phyloP scores from a whole-genome alignment of 2,329 filamentous ascomycete genomes.

The Monilinia fructicola region DNA sequence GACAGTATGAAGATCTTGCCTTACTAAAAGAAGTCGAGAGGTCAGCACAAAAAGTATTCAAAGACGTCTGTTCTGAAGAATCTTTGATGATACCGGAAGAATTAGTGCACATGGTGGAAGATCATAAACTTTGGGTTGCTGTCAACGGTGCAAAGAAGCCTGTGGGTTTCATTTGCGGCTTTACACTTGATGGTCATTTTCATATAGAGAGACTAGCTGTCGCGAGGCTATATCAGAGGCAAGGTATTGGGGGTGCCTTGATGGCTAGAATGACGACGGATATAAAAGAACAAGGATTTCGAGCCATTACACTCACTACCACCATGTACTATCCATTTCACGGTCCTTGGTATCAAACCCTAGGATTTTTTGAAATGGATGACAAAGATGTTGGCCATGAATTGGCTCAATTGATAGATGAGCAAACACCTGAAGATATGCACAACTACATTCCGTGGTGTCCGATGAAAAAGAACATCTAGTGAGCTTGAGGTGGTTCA shows the following conservation, averaged over 20 bases:
- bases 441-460: constrained; percentile 1
- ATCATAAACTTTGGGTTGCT: constrained; percentile 38
- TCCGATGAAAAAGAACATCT: constrained; percentile 20
- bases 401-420: constrained; percentile 9
- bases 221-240: constrained; percentile 35
- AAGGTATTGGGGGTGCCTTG: constrained; percentile 37
- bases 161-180: constrained; percentile 37
- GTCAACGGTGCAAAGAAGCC: constrained; percentile 35
- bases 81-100: constrained; percentile 32
- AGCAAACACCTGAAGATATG: constrained; percentile 3
- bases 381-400: constrained; percentile 25
- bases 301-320: constrained; percentile 37
- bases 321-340: constrained; percentile 38
- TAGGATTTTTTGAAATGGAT: constrained; percentile 37
- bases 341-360: constrained; percentile 37
- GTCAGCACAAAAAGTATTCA: constrained; percentile 37
- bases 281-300: constrained; percentile 34
- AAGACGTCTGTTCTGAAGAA: constrained; percentile 31
- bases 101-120: constrained; percentile 31
- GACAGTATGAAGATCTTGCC: constrained; percentile 34
- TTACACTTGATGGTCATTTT: constrained; percentile 37
- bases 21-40: constrained; percentile 36
- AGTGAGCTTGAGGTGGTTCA: background rate
- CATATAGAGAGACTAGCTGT: constrained; percentile 40
- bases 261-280: constrained; percentile 37